Evolutionary conservation across 495 filamentous ascomycete genomes (phyloP).

Genomic region (Aspergillus taichungensis): DNA sequence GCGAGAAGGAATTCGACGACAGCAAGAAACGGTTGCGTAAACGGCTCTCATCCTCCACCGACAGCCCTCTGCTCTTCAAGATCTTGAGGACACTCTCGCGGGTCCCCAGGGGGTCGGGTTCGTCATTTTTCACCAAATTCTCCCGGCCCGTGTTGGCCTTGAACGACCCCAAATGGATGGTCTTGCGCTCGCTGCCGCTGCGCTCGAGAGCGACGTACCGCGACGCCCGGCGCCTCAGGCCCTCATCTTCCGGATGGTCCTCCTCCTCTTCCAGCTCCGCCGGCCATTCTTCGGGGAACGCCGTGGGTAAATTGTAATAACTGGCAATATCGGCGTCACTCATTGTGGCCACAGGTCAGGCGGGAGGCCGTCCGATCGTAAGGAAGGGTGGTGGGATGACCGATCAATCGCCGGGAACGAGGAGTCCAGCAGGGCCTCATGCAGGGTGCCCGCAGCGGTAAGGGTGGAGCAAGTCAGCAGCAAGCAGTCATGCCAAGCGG

Average conservation of each 20-base stretch:
- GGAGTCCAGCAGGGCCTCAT: slow-evolving; percentile 4
- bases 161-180: slow-evolving; percentile 57
- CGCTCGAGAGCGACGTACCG: slow-evolving; percentile 77
- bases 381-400: slow-evolving; percentile 3
- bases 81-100: slow-evolving; percentile 76
- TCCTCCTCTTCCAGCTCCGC: slow-evolving; percentile 63
- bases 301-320: slow-evolving; percentile 76
- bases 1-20: slow-evolving; percentile 91
- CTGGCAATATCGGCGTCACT: slow-evolving; percentile 70
- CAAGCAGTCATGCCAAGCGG: not conserved
- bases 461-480: slow-evolving; percentile 6
- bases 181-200: slow-evolving; percentile 56
- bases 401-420: slow-evolving; percentile 2
- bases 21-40: slow-evolving; percentile 87
- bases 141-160: slow-evolving; percentile 58
- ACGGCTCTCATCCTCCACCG: slow-evolving; percentile 74
- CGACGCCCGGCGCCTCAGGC: slow-evolving; percentile 35
- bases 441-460: slow-evolving; percentile 18
- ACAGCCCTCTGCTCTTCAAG: slow-evolving; percentile 64
- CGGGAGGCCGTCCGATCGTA: slow-evolving; percentile 3
- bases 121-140: slow-evolving; percentile 76
- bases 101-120: slow-evolving; percentile 79
- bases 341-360: slow-evolving; percentile 23
- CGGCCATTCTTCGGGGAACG: slow-evolving; percentile 82
- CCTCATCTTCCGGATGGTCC: slow-evolving; percentile 60